Base-by-base conservation (phyloP, 257 asterid species). In the Solanum neorickii region DNA sequence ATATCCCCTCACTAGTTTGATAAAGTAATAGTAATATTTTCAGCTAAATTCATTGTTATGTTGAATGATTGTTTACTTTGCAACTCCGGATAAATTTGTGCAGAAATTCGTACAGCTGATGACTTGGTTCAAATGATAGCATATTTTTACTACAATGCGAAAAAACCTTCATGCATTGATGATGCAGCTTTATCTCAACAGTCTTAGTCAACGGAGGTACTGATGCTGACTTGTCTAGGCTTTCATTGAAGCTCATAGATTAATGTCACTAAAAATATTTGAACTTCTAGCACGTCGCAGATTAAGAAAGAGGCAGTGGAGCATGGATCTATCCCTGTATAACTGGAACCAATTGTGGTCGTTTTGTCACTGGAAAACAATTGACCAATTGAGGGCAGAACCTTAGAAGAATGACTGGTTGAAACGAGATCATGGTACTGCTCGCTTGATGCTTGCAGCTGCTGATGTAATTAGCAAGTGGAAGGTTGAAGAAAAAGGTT, bases 41-140 rank as follows among this genome's bases (percentile, higher is more conserved):
- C 16, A 23, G 42, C 31, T n/a, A 75, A 31, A 29, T 16, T 47
- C 29, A 80, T 49, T 80, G 29, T 27, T 5, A 59, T 18, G 66
- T 78, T 18, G 62, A 52, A 16, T 3, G 27, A 6, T 47, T 16
- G 66, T 9, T 80, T 27, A 29, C 68, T 29, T 47, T 9, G 42
- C 66, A 47, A 80, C 85, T 47, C 29, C 20, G 44, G 18, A 29
- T 80, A 27, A 47, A 47, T 47, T 62, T 90, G 42, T 92, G 76
- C 97, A 97, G 99, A 94, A 37, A 56, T 27, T 37, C 94, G 94
- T 89, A 91, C 94, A 37, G 92, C 97, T 73, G 96, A 97, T 73
- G 98, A 94, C 91, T 86, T 97, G 92, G 98, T 97, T 84, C 96
- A 93, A 89, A 95, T 95, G 98, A 97, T 97, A 65, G 98, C 99